Conservation (phyloP, 345 rosid species). For the Aquilaria yunnanensis region DNA sequence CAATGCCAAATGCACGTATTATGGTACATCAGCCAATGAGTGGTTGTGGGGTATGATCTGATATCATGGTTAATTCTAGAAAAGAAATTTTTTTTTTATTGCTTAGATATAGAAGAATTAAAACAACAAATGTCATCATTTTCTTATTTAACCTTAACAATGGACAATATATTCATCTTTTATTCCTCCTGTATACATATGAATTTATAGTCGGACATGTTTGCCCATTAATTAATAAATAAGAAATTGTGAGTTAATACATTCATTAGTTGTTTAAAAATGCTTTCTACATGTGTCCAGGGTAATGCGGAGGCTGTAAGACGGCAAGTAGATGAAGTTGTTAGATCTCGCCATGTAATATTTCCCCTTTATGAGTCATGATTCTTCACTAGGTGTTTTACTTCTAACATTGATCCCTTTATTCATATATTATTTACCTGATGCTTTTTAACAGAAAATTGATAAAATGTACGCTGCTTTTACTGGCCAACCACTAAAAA, state of each 20-base stretch:
- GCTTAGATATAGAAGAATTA: no score
- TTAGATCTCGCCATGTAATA: slow-evolving; percentile 63
- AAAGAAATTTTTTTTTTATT: slow-evolving; percentile 1
- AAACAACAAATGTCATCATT: no score
- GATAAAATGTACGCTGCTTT: slow-evolving; percentile 85
- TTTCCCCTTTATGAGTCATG: background rate
- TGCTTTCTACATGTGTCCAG: slow-evolving; percentile 15
- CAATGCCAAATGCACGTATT: slow-evolving; percentile 94
- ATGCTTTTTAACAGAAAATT: slow-evolving; percentile 56
- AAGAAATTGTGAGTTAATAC: no score
- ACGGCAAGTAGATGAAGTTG: slow-evolving; percentile 82
- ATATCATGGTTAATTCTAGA: slow-evolving; percentile 3
- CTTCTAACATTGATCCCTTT: background rate
- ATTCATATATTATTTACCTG: slow-evolving; percentile 1
- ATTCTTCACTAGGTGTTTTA: no score
- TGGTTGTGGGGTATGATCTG: slow-evolving; percentile 72
- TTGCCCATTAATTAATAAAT: no score
- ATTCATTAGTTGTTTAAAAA: no score
- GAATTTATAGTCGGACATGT: no score
- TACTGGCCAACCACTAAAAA: slow-evolving; percentile 81
- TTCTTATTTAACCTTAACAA: no score
- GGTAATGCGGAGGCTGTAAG: slow-evolving; percentile 84
- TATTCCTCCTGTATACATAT: no score
- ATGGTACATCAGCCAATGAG: slow-evolving; percentile 94
- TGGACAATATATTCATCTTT: no score